These are phyloP conservation scores for Cyanidioschyzon merolae DNA, from an alignment of 23 red algal genomes.

Conservation along the genomic window DNA sequence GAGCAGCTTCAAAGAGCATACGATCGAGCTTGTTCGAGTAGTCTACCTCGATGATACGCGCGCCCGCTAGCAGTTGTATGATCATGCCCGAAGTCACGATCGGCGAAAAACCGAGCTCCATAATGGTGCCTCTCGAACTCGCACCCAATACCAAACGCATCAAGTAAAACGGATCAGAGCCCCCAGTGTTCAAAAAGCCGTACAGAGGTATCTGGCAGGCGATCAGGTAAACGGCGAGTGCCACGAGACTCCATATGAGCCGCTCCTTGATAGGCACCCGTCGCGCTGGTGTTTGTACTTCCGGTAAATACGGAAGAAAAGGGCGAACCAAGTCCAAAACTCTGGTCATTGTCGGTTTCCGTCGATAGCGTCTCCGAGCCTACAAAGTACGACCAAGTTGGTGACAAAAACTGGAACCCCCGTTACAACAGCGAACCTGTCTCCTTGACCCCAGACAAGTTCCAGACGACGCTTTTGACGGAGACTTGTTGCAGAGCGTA, in stretches of 20 bases:
- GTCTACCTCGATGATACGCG: constrained; percentile 88
- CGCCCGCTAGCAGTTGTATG: constrained; percentile 92
- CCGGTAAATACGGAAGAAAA: constrained; percentile 73
- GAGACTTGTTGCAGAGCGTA: too few relatives aligned
- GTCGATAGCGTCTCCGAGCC: neutral
- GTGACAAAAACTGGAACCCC: too few relatives aligned
- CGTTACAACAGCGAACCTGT: too few relatives aligned
- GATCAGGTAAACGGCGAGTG: constrained; percentile 92
- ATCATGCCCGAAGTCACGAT: constrained; percentile 96
- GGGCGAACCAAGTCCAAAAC: constrained; percentile 72
- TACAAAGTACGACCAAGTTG: too few relatives aligned
- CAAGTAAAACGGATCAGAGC: constrained; percentile 94
- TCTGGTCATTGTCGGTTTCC: neutral
- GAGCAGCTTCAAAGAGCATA: constrained; percentile 75
- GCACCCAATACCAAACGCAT: constrained; percentile 86
- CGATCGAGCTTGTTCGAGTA: constrained; percentile 71
- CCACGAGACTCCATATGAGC: constrained; percentile 79
- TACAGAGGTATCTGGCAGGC: constrained; percentile 98
- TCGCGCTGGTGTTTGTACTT: constrained; percentile 72
- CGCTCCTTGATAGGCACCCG: constrained; percentile 83
- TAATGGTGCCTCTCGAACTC: constrained; percentile 86
- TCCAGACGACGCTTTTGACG: too few relatives aligned
- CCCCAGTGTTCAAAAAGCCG: constrained; percentile 81
- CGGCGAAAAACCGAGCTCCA: constrained; percentile 97
- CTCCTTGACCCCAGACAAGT: too few relatives aligned